Conservation (phyloP, 139 green algal genomes). For the Auxenochlorella protothecoides region DNA sequence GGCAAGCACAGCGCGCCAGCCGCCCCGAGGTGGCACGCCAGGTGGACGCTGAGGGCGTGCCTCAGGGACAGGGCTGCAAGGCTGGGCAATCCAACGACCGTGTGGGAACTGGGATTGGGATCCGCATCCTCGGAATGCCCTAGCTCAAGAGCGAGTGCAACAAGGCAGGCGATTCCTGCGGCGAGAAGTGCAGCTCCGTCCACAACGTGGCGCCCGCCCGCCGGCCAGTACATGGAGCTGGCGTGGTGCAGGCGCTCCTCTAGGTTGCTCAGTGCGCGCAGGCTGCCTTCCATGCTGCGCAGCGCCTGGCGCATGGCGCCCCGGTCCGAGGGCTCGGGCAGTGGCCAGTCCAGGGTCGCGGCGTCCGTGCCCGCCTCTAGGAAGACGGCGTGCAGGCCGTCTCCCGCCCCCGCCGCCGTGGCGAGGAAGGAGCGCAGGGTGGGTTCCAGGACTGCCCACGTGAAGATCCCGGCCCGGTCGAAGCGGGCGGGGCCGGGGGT, state of each 20-base stretch:
- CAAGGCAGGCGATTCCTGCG: too few species aligned
- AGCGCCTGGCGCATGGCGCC: neutral
- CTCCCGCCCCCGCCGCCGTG: constrained; percentile 31
- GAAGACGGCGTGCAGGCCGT: constrained; percentile 51
- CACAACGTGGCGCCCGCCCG: too few species aligned
- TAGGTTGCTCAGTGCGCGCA: constrained; percentile 65
- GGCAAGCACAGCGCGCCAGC: too few species aligned
- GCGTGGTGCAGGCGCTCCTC: constrained; percentile 76
- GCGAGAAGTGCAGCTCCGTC: too few species aligned
- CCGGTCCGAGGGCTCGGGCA: constrained; percentile 1
- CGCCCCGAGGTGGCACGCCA: too few species aligned
- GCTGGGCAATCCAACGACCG: too few species aligned
- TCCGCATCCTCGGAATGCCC: too few species aligned
- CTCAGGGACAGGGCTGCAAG: too few species aligned
- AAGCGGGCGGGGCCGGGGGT: neutral
- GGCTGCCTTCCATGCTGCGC: constrained; percentile 11
- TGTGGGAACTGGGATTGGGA: too few species aligned
- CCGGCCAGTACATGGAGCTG: constrained; percentile 49
- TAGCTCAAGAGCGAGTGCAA: too few species aligned
- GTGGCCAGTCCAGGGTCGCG: constrained; percentile 23
- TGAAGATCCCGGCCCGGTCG: constrained; percentile 17
- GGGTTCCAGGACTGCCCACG: constrained; percentile 9
- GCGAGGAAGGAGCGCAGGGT: too few species aligned
- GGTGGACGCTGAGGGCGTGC: too few species aligned
- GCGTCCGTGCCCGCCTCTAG: constrained; percentile 49